Percentiles rank a stretch among this genome's conserved stretches.
Conservation (phyloP, 768 basidiomycete species). For the Leccinum ochraceum region DNA sequence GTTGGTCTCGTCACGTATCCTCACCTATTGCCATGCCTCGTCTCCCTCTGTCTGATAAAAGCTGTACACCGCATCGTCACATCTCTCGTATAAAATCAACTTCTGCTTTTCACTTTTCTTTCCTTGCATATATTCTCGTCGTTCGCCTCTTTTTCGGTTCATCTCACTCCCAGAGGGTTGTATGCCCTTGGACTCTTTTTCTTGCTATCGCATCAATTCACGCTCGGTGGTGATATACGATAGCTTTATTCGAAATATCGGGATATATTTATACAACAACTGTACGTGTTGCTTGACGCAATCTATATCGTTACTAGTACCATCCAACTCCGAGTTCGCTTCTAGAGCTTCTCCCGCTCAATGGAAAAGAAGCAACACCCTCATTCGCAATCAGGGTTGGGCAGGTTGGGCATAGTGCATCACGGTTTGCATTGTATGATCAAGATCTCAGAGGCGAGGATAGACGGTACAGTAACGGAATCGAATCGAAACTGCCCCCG, state of each 20-base stretch:
- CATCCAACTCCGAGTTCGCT: neutral
- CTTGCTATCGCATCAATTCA: conserved; percentile 8
- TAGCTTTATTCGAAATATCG: conserved; percentile 12
- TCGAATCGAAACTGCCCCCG: neutral
- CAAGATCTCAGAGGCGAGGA: neutral
- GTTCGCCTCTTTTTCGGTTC: neutral
- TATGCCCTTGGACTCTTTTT: neutral
- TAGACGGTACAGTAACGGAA: neutral
- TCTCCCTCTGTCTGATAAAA: conserved; percentile 17
- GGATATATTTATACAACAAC: conserved; percentile 16
- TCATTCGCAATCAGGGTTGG: neutral
- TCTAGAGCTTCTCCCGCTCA: conserved; percentile 2
- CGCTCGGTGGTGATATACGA: conserved; percentile 22
- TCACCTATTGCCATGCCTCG: neutral
- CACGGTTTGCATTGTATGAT: neutral
- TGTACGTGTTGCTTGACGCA: conserved; percentile 30
- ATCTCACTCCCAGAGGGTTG: neutral
- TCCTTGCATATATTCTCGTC: conserved; percentile 7
- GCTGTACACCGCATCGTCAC: conserved; percentile 31
- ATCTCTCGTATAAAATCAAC: conserved; percentile 16
- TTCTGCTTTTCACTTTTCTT: neutral
- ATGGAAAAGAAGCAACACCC: neutral
- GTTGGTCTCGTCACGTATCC: conserved; percentile 10
- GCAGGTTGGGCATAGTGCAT: neutral
- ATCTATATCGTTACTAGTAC: conserved; percentile 11